These are phyloP conservation scores for Dacryopinax spathularia DNA, from an alignment of 768 basidiomycete genomes.

Conservation along the genomic window DNA sequence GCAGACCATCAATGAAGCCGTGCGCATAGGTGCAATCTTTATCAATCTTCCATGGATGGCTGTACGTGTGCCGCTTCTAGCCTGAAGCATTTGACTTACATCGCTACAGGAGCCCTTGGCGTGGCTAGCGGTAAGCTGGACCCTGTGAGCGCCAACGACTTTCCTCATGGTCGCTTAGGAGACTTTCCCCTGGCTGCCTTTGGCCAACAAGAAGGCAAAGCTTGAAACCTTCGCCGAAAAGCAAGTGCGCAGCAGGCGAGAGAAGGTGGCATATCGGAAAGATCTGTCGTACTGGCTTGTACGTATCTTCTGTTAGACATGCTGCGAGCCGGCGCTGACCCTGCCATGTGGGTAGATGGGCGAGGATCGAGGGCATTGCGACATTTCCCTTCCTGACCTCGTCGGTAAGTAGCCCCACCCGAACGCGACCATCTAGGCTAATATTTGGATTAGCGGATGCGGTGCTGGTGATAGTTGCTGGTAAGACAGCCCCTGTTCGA, in stretches of 20 bases:
- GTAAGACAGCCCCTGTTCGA: too few species aligned
- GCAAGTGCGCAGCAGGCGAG: neutral
- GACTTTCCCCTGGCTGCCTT: neutral
- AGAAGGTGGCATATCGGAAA: neutral
- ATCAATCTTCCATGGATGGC: conserved; percentile 5
- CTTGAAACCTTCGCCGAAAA: neutral
- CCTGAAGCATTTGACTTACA: neutral
- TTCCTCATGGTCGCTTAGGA: neutral
- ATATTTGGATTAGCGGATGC: neutral
- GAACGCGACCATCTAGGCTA: neutral
- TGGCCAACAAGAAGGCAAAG: neutral
- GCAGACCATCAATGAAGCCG: neutral
- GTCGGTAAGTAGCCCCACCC: neutral
- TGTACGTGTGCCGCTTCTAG: neutral
- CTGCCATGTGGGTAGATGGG: neutral
- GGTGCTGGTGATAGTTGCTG: neutral
- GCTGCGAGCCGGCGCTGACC: too few species aligned
- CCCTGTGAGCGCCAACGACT: neutral
- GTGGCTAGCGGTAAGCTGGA: neutral
- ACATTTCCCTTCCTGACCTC: neutral
- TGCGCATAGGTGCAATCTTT: neutral
- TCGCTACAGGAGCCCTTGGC: neutral
- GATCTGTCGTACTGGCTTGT: conserved; percentile 8
- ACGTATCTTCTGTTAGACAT: neutral
- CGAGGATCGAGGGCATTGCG: neutral